These are phyloP conservation scores for Dichomitus squalens DNA, from an alignment of 1,284 basidiomycete genomes.

Conservation along the genomic window DNA sequence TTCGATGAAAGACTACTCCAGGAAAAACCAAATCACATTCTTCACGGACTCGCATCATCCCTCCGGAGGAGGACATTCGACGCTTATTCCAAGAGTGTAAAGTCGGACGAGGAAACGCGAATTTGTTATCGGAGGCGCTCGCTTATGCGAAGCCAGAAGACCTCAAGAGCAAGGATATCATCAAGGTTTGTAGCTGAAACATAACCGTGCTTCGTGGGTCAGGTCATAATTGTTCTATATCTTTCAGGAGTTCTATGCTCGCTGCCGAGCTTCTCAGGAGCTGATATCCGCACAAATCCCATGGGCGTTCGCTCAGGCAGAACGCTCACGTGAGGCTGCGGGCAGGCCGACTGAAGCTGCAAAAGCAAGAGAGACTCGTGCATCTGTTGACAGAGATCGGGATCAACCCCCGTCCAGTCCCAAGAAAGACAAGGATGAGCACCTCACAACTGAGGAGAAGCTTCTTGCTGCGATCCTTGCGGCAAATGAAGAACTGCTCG, in stretches of 20 bases:
- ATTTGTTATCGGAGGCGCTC: constrained; percentile 65
- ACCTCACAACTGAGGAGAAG: constrained; percentile 60
- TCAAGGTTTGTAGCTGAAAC: constrained; percentile 56
- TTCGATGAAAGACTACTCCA: constrained; percentile 12
- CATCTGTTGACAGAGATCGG: constrained; percentile 15
- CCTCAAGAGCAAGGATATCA: constrained; percentile 57
- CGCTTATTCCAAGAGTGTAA: constrained; percentile 79
- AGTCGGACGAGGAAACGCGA: constrained; percentile 72
- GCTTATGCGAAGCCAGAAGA: constrained; percentile 67
- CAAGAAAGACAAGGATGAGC: constrained; percentile 35
- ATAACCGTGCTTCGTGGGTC: background rate
- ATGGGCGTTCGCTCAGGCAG: constrained; percentile 78
- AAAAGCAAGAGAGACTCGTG: constrained; percentile 19
- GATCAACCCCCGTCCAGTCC: constrained; percentile 22
- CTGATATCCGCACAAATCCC: constrained; percentile 75
- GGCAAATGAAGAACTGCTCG: constrained; percentile 60
- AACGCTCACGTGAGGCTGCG: constrained; percentile 46
- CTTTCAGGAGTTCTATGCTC: constrained; percentile 68
- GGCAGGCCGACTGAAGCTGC: constrained; percentile 18
- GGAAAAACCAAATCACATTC: constrained; percentile 32
- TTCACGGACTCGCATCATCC: constrained; percentile 61
- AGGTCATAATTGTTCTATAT: background rate
- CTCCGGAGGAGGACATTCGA: constrained; percentile 75
- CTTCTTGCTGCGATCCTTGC: constrained; percentile 64
- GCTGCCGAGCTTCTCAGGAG: constrained; percentile 74